Conservation (phyloP, 225 moss, liverwort and hornwort genomes). For the Bryum argenteum region DNA sequence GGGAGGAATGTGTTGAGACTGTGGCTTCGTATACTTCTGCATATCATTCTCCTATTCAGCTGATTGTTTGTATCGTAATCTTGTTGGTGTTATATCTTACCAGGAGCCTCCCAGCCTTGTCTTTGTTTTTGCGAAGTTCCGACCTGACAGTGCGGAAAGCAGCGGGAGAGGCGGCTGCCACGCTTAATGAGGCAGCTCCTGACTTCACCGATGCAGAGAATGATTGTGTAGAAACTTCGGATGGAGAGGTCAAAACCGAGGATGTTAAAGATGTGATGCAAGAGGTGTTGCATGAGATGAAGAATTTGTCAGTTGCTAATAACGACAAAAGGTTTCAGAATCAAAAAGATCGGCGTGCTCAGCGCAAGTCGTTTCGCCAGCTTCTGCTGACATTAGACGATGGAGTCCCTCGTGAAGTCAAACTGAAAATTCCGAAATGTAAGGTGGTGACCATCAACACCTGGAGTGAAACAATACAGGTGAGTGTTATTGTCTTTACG, state of each 20-base stretch:
- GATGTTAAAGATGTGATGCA: conserved; percentile 34
- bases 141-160: conserved; percentile 35
- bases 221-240: conserved; percentile 17
- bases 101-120: conserved; percentile 51
- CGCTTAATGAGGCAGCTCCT: conserved; percentile 40
- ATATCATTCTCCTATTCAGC: background rate
- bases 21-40: background rate
- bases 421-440: conserved; percentile 46
- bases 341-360: conserved; percentile 38
- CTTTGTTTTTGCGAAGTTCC: conserved; percentile 44
- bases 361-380: conserved; percentile 53
- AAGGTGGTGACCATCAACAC: conserved; percentile 46
- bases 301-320: conserved; percentile 32
- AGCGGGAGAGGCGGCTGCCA: conserved; percentile 59
- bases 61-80: too few relatives aligned
- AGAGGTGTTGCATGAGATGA: conserved; percentile 51
- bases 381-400: conserved; percentile 49
- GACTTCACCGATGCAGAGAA: conserved; percentile 22
- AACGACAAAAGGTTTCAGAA: conserved; percentile 35
- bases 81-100: background rate
- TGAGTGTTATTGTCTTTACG: conserved; percentile 9
- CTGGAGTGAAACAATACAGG: conserved; percentile 51
- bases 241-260: conserved; percentile 26
- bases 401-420: conserved; percentile 55
- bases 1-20: conserved; percentile 15